Evolutionary conservation across 176 grass and related monocot genomes (phyloP), one percentile per base, ranked within the genome.

Genomic region (Cenchrus purpureus): DNA sequence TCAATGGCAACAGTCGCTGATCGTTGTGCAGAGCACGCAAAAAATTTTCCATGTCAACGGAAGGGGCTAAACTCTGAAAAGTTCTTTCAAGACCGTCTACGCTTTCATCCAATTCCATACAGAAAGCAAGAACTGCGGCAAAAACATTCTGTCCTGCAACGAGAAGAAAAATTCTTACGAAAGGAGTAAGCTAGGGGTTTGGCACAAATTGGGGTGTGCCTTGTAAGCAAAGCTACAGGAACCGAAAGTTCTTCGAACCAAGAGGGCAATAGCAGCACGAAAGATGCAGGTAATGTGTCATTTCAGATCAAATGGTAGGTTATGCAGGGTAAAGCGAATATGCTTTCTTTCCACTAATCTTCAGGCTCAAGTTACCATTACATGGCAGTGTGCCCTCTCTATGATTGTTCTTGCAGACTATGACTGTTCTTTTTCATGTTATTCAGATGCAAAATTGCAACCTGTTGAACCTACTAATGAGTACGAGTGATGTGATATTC

Each of bases 211-310:
- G 50, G 73, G 22, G 49, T 37, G 44, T 83, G 28, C 50, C 84
- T 86, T 86, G 74, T 68, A 90, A 90, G 66, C 40, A 79, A 86
- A 79, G 84, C 74, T 63, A 81, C 42, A 17, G 43, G 43, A 45
- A 50, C 83, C 66, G 55, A 90, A 82, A 86, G 78, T 40, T 42
- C 1, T 14, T 22, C 9, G 17, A 68, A 22, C 17, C 62, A 40
- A 68, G 62, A 40, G 50, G n/a, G 65, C 63, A 55, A 81, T 64
- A 54, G 6, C 2, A 66, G 51, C 4, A 28, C 25, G n/a, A 65
- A 79, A 79, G 60, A 52, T 80, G 50, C 29, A 54, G 48, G 76
- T 77, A 59, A 61, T 44, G 60, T 45, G 49, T 67, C 63, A 55
- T 68, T 68, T 19, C 62, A 67, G 29, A n/a, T 43, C 15, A 68